These are phyloP conservation scores for Spizellomyces punctatus DNA, from an alignment of 192 early-diverging fungal species.

Conservation along the genomic window DNA sequence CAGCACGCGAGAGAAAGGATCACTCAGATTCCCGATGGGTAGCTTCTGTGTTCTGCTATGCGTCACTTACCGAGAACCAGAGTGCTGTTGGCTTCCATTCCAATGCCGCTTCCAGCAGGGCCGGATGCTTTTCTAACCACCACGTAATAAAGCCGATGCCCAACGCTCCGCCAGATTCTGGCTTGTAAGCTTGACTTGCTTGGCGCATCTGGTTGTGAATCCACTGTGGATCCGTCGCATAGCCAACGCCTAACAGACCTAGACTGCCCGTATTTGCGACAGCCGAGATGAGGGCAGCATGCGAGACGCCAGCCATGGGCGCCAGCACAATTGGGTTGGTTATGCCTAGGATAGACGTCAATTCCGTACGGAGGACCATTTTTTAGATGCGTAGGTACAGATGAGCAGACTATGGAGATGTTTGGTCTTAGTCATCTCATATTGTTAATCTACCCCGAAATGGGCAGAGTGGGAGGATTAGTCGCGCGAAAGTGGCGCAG, in stretches of 20 bases:
- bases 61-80: conserved; percentile 22
- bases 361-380: conserved; percentile 7
- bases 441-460: too few species aligned
- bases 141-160: conserved; percentile 8
- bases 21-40: background rate
- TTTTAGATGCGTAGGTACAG: background rate
- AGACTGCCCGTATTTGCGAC: conserved; percentile 48
- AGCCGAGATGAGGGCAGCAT: conserved; percentile 38
- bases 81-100: conserved; percentile 21
- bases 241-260: conserved; percentile 16
- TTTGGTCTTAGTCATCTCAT: too few species aligned
- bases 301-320: conserved; percentile 48
- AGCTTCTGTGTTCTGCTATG: background rate
- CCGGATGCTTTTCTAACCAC: conserved; percentile 24
- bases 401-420: too few species aligned
- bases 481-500: too few species aligned
- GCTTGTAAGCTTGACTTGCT: background rate
- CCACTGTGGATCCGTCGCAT: background rate
- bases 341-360: conserved; percentile 19
- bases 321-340: conserved; percentile 44
- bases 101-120: conserved; percentile 33
- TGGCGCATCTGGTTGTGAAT: background rate
- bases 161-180: background rate
- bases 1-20: background rate
- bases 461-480: too few species aligned